Conservation (phyloP, 2,329 filamentous ascomycete species). For the Plectosphaerella cucumerina region DNA sequence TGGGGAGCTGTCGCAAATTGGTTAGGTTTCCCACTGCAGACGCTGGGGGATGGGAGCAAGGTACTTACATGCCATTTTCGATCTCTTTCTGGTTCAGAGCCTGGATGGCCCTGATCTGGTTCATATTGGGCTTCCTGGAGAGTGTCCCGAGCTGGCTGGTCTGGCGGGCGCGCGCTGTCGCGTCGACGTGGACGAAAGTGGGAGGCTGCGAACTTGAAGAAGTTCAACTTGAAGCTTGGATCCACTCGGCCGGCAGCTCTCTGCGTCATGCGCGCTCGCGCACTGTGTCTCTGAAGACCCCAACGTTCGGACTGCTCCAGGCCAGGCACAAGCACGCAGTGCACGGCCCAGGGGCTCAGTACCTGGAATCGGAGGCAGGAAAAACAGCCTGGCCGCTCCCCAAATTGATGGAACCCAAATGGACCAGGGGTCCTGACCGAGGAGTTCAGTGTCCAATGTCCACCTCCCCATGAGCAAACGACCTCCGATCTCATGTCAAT, state of each 20-base stretch:
- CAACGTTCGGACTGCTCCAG: too few species aligned
- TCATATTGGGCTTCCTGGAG: slow-evolving; percentile 56
- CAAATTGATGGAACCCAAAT: slow-evolving; percentile 7
- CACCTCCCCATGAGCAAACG: slow-evolving; percentile 1
- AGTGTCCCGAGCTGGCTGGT: too few species aligned
- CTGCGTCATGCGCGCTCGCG: neutral
- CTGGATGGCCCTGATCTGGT: slow-evolving; percentile 88
- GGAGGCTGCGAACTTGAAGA: slow-evolving; percentile 2
- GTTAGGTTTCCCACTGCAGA: neutral
- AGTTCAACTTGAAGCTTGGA: slow-evolving; percentile 3
- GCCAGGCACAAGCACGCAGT: too few species aligned
- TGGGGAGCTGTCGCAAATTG: slow-evolving; percentile 52
- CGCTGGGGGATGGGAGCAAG: neutral
- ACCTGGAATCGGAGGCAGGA: slow-evolving; percentile 3
- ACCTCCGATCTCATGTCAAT: too few species aligned
- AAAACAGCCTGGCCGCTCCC: slow-evolving; percentile 12
- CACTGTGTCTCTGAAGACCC: slow-evolving; percentile 4
- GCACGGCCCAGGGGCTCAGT: neutral
- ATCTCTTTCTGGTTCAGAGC: slow-evolving; percentile 93
- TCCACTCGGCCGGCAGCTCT: too few species aligned
- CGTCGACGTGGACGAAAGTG: slow-evolving; percentile 1
- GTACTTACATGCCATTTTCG: slow-evolving; percentile 72
- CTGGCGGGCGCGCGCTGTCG: slow-evolving; percentile 8
- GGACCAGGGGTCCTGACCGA: slow-evolving; percentile 7
- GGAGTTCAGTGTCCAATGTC: neutral